Percentiles rank a stretch among this genome's conserved stretches.
Conservation (phyloP, 768 basidiomycete genomes). For the Trametes elegans region DNA sequence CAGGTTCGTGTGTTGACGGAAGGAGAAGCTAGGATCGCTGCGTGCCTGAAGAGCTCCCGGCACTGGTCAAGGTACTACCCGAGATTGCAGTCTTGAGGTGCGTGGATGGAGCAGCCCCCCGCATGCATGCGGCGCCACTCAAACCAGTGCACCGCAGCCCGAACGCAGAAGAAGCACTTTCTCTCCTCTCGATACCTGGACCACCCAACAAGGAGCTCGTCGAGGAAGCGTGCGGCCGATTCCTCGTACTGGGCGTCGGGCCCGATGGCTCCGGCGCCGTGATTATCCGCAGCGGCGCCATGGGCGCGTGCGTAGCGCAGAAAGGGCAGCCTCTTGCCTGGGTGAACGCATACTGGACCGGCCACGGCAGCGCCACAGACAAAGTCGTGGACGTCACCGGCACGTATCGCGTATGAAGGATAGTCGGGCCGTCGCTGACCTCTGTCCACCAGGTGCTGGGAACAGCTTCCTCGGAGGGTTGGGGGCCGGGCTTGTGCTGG, state of each 20-base stretch:
- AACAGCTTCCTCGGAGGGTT: conserved; percentile 88
- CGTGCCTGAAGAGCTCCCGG: conserved; percentile 72
- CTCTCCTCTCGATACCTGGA: conserved; percentile 53
- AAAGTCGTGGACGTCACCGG: conserved; percentile 84
- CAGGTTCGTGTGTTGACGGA: conserved; percentile 2
- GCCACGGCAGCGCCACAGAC: conserved; percentile 35
- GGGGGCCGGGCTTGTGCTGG: conserved; percentile 63
- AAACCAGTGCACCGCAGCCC: conserved; percentile 46
- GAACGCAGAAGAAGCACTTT: conserved; percentile 82
- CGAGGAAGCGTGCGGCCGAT: conserved; percentile 62
- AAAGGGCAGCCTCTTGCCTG: conserved; percentile 46
- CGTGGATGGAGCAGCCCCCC: conserved; percentile 1
- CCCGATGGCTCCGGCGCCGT: conserved; percentile 50
- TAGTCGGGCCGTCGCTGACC: neutral
- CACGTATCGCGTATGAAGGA: conserved; percentile 30
- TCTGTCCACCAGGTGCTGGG: conserved; percentile 66
- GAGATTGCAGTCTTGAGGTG: conserved; percentile 70
- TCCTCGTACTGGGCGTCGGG: conserved; percentile 63
- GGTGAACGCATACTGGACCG: conserved; percentile 74
- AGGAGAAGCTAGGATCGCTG: conserved; percentile 62
- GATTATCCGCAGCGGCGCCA: conserved; percentile 69
- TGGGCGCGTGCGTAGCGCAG: conserved; percentile 68
- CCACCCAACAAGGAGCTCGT: conserved; percentile 51
- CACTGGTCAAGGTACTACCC: conserved; percentile 57
- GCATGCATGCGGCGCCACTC: neutral